Evolutionary conservation across 1,139 yeast species (phyloP), one percentile per base, ranked within the genome.

Genomic region (Suhomyces guaymorum): DNA sequence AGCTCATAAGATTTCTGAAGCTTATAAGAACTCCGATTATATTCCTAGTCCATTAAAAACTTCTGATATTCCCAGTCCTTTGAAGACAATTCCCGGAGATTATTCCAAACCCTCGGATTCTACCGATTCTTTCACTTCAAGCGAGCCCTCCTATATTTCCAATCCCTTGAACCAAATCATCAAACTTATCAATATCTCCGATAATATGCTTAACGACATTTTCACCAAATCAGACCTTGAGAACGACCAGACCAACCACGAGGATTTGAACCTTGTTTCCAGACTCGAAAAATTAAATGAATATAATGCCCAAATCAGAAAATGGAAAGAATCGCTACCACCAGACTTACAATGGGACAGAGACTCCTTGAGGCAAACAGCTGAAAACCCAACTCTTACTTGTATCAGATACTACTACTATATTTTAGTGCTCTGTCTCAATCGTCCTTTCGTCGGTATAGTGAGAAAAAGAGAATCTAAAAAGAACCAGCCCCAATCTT

Each of bases 351-450:
- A 66, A 42, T 78, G 83, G 82, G 65, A 71, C 34, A 58, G 68
- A 28, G 51, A 55, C 3, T 54, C 61, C n/a, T 56, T 78, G 21
- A 53, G 57, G 27, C 55, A 55, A 34, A 61, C 69, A n/a, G 78
- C 78, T 37, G 65, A 73, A 56, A 58, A 75, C 53, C 72, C 80
- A 37, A 59, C 79, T 24, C 53, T 72, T 15, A 64, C 77, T 39
- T 66, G 77, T 36, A 71, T 78, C 23, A 61, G 82, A 46, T 78
- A 76, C 51, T 78, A 76, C 49, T 80, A 78, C 49, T 79, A 78
- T 48, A 73, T 79, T 27, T 67, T 78, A 5, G 54, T 75, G 6
- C 59, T 79, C 15, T 78, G 82, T 41, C 66, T 79, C 33, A 79
- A 79, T 50, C 63, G 82, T 28, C 84, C 84, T 1, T 79, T 79